Evolutionary conservation across 768 basidiomycete species (phyloP).

Genomic region (Serendipita sp.): DNA sequence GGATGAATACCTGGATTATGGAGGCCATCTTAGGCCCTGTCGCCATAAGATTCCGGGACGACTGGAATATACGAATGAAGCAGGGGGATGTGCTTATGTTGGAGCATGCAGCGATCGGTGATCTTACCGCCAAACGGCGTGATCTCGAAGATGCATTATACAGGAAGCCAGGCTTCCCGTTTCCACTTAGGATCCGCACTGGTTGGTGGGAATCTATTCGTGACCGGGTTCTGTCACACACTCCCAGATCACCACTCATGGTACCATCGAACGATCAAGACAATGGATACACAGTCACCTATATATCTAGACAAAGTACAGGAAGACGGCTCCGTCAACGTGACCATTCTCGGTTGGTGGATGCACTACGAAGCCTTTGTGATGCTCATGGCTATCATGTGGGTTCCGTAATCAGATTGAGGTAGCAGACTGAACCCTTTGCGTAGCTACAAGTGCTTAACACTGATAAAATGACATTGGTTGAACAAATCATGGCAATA

Average conservation of each 20-base stretch:
- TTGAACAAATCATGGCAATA: neutral
- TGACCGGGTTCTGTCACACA: too few species aligned
- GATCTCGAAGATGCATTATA: neutral
- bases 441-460: neutral
- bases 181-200: constrained; percentile 52
- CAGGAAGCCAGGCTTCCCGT: constrained; percentile 21
- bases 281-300: constrained; percentile 22
- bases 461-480: neutral
- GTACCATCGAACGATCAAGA: constrained; percentile 28
- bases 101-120: constrained; percentile 71
- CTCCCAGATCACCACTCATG: neutral
- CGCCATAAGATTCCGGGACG: constrained; percentile 62
- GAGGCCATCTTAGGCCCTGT: constrained; percentile 66
- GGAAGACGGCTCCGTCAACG: constrained; percentile 57
- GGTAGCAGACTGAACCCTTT: neutral
- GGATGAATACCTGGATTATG: constrained; percentile 79
- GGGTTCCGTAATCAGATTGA: constrained; percentile 41
- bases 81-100: constrained; percentile 58
- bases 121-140: constrained; percentile 44
- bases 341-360: constrained; percentile 65
- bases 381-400: constrained; percentile 70
- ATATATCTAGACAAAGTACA: constrained; percentile 81
- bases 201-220: constrained; percentile 59
- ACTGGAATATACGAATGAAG: constrained; percentile 66
- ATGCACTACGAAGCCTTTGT: constrained; percentile 50